A percentile compares a stretch with the other conserved stretches of the same genome.
Evolutionary conservation across 2,329 filamentous ascomycete species (phyloP).

Genomic region (Pezicula radicicola): DNA sequence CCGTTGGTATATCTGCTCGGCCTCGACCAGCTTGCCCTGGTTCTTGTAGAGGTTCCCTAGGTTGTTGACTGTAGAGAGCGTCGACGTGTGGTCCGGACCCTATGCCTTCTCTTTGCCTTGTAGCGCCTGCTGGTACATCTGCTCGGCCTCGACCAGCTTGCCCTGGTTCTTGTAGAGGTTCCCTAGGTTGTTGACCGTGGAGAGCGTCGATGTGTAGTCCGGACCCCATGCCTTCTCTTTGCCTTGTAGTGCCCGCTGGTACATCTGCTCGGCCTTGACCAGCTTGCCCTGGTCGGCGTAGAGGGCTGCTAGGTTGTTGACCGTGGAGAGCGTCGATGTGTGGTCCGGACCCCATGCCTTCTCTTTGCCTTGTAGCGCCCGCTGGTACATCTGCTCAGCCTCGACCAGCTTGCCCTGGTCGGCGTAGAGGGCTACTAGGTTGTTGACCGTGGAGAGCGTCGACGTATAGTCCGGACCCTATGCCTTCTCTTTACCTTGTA

Average conservation of each 20-base stretch:
- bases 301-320: conserved; percentile 15
- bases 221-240: conserved; percentile 13
- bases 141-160: not conserved
- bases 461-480: no score
- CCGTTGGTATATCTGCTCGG: conserved; percentile 8
- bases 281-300: conserved; percentile 6
- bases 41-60: conserved; percentile 11
- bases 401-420: conserved; percentile 8
- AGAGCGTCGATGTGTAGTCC: conserved; percentile 10
- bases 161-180: not conserved
- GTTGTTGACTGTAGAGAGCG: conserved; percentile 3
- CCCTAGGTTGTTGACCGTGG: conserved; percentile 13
- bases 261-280: not conserved
- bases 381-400: no score
- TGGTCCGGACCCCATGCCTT: conserved; percentile 7
- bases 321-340: conserved; percentile 5
- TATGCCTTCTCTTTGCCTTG: conserved; percentile 17
- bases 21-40: not conserved
- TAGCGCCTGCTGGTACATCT: conserved; percentile 11
- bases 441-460: no score
- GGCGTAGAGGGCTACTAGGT: no score
- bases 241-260: conserved; percentile 14
- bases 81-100: conserved; percentile 11
- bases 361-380: conserved; percentile 13
- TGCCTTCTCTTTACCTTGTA: no score